Percentiles rank a stretch among this genome's conserved stretches.
phyloP scores from a whole-genome alignment of 2,329 filamentous ascomycete species.

The Thelonectria rubi region DNA sequence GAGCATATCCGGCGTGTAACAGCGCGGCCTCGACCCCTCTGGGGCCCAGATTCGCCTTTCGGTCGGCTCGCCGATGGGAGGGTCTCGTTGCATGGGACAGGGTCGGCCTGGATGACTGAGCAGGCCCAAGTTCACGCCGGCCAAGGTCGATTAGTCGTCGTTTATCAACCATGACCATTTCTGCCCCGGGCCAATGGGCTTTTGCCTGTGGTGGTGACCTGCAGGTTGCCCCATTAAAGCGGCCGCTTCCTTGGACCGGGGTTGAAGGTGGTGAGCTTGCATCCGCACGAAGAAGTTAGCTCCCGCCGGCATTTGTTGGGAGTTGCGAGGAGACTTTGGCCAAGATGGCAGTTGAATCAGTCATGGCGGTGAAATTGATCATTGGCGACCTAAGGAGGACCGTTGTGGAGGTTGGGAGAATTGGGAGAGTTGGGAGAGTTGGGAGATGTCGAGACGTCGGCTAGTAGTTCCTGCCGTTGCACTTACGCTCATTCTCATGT shows the following conservation, averaged over 20 bases:
- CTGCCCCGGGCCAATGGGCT: conserved; percentile 10
- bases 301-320: background rate
- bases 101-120: background rate
- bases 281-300: background rate
- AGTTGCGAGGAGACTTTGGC: too few relatives aligned
- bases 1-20: conserved; percentile 4
- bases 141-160: conserved; percentile 17
- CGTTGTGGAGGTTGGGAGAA: too few relatives aligned
- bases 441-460: too few relatives aligned
- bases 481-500: too few relatives aligned
- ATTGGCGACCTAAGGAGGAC: too few relatives aligned
- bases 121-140: background rate
- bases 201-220: background rate
- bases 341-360: background rate
- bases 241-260: conserved; percentile 14
- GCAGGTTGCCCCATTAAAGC: conserved; percentile 10
- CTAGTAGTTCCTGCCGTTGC: too few relatives aligned
- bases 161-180: conserved; percentile 21
- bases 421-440: too few relatives aligned
- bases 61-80: conserved; percentile 15
- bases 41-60: conserved; percentile 4
- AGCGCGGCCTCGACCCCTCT: background rate
- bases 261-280: background rate
- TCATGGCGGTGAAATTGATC: too few relatives aligned
- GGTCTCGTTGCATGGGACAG: conserved; percentile 13